Base-by-base conservation (phyloP, 2,329 filamentous ascomycete genomes). In the Phialemoniopsis sp. region DNA sequence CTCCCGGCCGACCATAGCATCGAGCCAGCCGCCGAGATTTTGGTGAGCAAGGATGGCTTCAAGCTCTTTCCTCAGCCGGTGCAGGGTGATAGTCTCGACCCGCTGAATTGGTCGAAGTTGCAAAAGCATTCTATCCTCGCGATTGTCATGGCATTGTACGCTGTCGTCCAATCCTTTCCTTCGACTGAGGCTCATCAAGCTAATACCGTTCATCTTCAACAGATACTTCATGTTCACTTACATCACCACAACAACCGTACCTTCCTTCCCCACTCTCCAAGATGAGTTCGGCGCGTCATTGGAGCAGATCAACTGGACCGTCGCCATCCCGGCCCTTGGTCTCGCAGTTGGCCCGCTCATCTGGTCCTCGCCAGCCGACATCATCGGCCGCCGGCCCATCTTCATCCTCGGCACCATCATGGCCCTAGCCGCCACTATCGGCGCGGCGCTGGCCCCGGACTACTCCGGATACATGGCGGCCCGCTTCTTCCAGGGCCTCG, bases 401-500 rank as follows among this genome's bases (percentile, higher is more conserved):
- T 67, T 78, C 48, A 57, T 79, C 19, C 38, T 65, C 16, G 43
- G 67, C 59, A 49, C 63, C 21, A 32, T 51, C 37, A 50, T 63
- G 37, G 52, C 59, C 14, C 46, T 65, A 19, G 54, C 49, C 28
- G 46, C 60, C 4, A 59, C 56, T 29, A 44, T 61, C 31, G 58
- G 60, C 36, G 58, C 58, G 19, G 56, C 60, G 9, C 47, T 59
- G 6, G 53, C 60, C 13, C 46, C 56, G 5, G 52, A 54, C 19
- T 74, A 74, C 49, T 47, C 54, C 2, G 66, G 66, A 0, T 79
- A 79, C 52, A 76, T 80, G 72, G 68, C 70, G n/a, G 72, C 71
- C 3, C 59, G 76, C 3, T 77, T 79, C 49, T 76, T 79, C 49
- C 74, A 80, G 49, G 76, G 76, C 0, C 60, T 79, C 9, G 75